Base-by-base conservation (phyloP, 179 eudicot genomes). In the Spergularia azorica region DNA sequence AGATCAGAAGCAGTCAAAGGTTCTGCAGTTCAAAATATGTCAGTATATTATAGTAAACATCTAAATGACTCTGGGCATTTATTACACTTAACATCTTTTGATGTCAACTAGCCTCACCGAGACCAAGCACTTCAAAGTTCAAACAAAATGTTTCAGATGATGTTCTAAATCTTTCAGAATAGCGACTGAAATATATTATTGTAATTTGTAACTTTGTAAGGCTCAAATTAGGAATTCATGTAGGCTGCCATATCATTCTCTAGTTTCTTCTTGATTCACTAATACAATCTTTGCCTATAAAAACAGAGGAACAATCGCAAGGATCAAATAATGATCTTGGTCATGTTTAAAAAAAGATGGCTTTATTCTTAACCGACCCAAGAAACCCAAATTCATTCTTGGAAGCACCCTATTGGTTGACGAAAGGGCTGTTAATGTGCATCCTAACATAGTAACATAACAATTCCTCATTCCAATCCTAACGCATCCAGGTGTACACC, bases 1-100 rank as follows among this genome's bases (percentile, higher is more conserved):
- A 89, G 79, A 82, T 87, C 84, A 39, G 89, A 77, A 10, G 93
- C 89, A 46, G 97, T 77, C 76, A 93, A 88, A 20, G 98, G 96
- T 79, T 74, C 98, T 95, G 93, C 83, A 88, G 63, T 70, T 66
- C 58, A 70, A 63, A 46, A 66, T 17, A 41, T 15, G 52, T 51
- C 6, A 41, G 18, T 72, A 55, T 4, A 63, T 57, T 20, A 66
- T 39, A 17, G 20, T 41, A 0, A 57, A 17, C 18, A 79, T 50
- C 26, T 55, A 62, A 18, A 14, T 52, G 21, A 50, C 21, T 63
- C 5, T 64, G 71, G 41, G 36, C 71, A 48, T 21, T 67, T 56
- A 63, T 32, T 59, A 4, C 21, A 50, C 4, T 10, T 69, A 48
- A 50, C 10, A 50, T 69, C 14, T 0, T 51, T 46, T 63, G 18